These are phyloP conservation scores for Candida glucosophila DNA, from an alignment of 1,139 yeast species.

Conservation along the genomic window DNA sequence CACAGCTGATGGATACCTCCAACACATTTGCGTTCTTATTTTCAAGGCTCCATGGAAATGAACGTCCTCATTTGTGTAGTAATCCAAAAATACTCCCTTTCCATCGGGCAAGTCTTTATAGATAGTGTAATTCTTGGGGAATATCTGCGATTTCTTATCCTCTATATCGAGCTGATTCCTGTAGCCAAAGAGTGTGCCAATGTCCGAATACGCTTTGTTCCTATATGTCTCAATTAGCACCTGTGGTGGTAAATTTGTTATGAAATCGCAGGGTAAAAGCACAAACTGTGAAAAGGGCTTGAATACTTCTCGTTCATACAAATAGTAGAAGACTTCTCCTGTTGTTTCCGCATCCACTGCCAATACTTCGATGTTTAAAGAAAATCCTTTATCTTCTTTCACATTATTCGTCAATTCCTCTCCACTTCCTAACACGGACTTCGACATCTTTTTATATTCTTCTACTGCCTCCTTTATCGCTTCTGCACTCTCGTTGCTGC, in stretches of 20 bases:
- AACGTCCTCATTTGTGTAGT: constrained; percentile 58
- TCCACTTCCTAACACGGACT: constrained; percentile 5
- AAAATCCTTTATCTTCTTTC: too few species aligned
- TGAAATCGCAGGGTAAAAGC: constrained; percentile 84
- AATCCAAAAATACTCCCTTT: constrained; percentile 54
- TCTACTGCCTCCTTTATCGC: constrained; percentile 35
- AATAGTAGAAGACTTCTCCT: constrained; percentile 52
- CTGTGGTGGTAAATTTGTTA: constrained; percentile 88
- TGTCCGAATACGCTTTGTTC: constrained; percentile 52
- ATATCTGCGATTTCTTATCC: constrained; percentile 59
- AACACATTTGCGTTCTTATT: constrained; percentile 77
- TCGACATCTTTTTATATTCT: constrained; percentile 27
- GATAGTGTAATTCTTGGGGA: constrained; percentile 41
- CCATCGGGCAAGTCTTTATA: constrained; percentile 49
- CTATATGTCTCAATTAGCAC: constrained; percentile 78
- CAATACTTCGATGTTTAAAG: constrained; percentile 43
- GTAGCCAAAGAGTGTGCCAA: constrained; percentile 68
- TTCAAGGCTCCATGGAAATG: constrained; percentile 61
- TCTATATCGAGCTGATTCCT: constrained; percentile 61
- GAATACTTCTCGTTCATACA: constrained; percentile 34
- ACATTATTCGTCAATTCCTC: constrained; percentile 7
- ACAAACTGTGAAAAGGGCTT: constrained; percentile 48
- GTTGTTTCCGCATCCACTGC: constrained; percentile 42
- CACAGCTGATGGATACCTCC: constrained; percentile 75
- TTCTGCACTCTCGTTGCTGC: constrained; percentile 18